Evolutionary conservation across 352 stramenopile species (phyloP), one percentile per base, ranked within the genome.

Genomic region (Phytopythium aichiense): DNA sequence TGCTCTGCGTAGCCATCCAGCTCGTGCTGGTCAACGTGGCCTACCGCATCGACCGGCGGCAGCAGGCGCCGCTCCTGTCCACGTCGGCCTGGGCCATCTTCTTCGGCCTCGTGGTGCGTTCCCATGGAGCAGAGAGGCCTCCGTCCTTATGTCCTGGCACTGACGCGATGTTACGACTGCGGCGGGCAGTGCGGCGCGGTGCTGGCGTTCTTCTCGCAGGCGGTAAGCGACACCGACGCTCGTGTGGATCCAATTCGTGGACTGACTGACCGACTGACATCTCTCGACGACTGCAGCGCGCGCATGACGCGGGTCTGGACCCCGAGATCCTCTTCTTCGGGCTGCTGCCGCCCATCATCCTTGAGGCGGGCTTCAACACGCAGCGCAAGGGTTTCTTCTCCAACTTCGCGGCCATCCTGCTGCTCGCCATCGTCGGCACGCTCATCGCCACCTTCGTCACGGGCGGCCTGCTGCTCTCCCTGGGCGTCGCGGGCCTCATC

Each of bases 41-140:
- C 25, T 90, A 85, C 58, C 76, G 74, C 54, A 84, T 90, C 60
- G 81, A 87, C 50, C 75, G 75, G 12, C 71, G 72, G 52, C 73
- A 68, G 30, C 52, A 58, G 53, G 69, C 71, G 23, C 77, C 77
- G 55, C 63, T 86, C 52, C 35, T 90, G 11, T 85, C 81, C 42
- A 88, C 81, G n/a, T 83, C 79, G 1, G 79, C 77, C 5, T 90
- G 75, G 67, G 75, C 81, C 61, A 90, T 90, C 56, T 68, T 85
- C 59, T 81, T 81, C 51, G 81, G 78, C 0, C 63, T 87, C 4
- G 18, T 77, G 56, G 68, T 73, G 56, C 62, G 61, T 48, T 31
- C 28, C 28, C 28, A 31, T 31, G 28, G 28, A 31, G 28, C 4
- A 31, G 28, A 31, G 28, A 31, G 28, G 28, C 28, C 28, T 31